phyloP scores from a whole-genome alignment of 768 basidiomycete genomes.

The Amanita fuliginea region DNA sequence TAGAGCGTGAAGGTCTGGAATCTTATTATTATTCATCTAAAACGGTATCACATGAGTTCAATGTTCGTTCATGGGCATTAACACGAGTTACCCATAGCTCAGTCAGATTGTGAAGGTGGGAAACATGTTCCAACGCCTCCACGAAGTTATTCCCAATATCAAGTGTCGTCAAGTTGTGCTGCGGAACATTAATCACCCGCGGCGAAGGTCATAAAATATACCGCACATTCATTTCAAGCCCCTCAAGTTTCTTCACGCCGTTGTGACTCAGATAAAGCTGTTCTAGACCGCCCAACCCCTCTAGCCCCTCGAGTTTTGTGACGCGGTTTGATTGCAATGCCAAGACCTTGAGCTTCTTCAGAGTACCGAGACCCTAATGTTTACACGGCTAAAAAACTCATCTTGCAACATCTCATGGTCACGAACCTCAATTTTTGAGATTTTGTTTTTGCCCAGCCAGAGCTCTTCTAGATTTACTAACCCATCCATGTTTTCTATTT shows the following conservation, averaged over 20 bases:
- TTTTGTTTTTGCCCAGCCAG: conserved; percentile 98
- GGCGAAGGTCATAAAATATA: not conserved
- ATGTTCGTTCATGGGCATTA: not conserved
- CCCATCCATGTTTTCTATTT: conserved; percentile 77
- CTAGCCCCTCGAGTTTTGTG: conserved; percentile 75
- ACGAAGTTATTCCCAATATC: conserved; percentile 87
- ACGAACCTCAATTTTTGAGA: conserved; percentile 70
- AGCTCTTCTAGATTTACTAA: conserved; percentile 82
- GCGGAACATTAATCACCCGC: not conserved
- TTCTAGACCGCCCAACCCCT: conserved; percentile 61
- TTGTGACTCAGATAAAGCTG: conserved; percentile 94
- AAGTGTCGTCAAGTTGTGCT: conserved; percentile 69
- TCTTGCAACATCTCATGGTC: not conserved
- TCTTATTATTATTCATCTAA: conserved; percentile 86
- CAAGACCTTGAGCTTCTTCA: conserved; percentile 72
- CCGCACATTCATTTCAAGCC: conserved; percentile 73
- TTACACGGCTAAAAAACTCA: conserved; percentile 2
- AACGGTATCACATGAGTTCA: not conserved
- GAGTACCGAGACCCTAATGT: conserved; percentile 52
- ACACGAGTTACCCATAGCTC: conserved; percentile 78
- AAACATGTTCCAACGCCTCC: conserved; percentile 65
- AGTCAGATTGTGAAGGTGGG: conserved; percentile 67
- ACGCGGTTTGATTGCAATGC: conserved; percentile 93
- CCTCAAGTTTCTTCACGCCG: conserved; percentile 74
- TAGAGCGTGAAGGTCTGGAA: conserved; percentile 57